phyloP scores from a whole-genome alignment of 1,284 basidiomycete genomes.

The Marasmius sp. region DNA sequence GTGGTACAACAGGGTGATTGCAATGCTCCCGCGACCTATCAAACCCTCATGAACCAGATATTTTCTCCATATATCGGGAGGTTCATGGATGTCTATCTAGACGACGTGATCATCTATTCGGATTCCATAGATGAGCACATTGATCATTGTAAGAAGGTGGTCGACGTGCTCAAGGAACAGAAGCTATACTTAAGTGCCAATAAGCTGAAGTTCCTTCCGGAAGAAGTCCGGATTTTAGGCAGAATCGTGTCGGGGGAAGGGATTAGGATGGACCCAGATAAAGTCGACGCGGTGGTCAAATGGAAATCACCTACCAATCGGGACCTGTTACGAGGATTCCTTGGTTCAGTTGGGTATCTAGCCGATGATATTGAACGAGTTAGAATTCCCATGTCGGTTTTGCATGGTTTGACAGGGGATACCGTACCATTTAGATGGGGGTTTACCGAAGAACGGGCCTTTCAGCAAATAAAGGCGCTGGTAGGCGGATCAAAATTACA shows the following conservation, averaged over 20 bases:
- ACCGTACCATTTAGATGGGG: constrained; percentile 11
- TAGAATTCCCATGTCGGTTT: constrained; percentile 8
- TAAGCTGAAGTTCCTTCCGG: constrained; percentile 28
- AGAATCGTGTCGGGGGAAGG: constrained; percentile 31
- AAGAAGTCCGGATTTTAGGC: constrained; percentile 31
- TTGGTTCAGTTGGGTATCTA: constrained; percentile 12
- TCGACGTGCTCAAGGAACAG: constrained; percentile 23
- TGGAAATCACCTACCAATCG: constrained; percentile 20
- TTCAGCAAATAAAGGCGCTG: constrained; percentile 31
- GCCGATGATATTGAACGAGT: constrained; percentile 12
- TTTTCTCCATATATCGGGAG: constrained; percentile 5
- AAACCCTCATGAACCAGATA: constrained; percentile 10
- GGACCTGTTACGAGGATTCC: constrained; percentile 8
- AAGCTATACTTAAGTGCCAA: constrained; percentile 27
- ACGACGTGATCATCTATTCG: constrained; percentile 4
- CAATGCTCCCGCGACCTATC: constrained; percentile 25
- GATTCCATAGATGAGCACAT: constrained; percentile 4
- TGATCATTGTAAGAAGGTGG: constrained; percentile 6
- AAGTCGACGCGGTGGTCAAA: constrained; percentile 28
- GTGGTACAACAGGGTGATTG: constrained; percentile 19
- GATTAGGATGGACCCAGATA: constrained; percentile 37
- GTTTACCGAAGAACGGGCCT: constrained; percentile 10
- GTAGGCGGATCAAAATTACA: not conserved
- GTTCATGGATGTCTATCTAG: constrained; percentile 9
- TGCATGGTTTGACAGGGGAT: constrained; percentile 8